Base-by-base conservation (phyloP, 768 basidiomycete genomes). In the Suillus variegatus region DNA sequence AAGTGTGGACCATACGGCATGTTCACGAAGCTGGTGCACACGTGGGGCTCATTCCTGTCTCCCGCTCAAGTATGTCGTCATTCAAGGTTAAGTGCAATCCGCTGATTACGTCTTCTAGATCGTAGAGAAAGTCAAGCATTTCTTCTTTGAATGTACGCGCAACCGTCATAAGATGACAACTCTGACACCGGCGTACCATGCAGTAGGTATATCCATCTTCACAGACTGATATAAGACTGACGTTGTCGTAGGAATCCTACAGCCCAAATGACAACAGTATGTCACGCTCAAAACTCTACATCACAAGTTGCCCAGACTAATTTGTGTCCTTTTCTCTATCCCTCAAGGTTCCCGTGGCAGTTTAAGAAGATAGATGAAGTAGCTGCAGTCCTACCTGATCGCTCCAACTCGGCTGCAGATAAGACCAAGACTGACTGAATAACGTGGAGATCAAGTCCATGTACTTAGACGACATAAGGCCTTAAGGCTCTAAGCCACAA, bases 121-220 rank as follows among this genome's bases (percentile, higher is more conserved):
- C 65, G 97, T 96, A 18, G 91, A 93, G 70, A 99, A 98, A 81
- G 97, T 99, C 72, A 99, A 99, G 76, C 79, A 88, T 46, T 99
- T 99, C 82, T 98, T 94, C 82, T 97, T 95, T 70, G 94, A 97
- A 75, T 89, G 99, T 70, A 97, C 97, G 0, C 84, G 96, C 62
- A 99, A 99, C 76, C 81, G 96, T 55, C 97, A 99, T 81, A 99
- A 99, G 86, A 99, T 99, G 95, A 97, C 95, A 32, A 97, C 94
- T 0, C 74, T 97, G 67, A 97, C 95, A 3, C 95, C 95, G 1
- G 85, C 94, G 1, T 97, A 97, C 72, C 95, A 97, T 75, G 95
- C 95, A 57, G 97, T 91, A 68, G 72, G 93, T 82, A 9, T 25
- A 32, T 41, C 18, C 64, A 61, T 22, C 28, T 32, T 25, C 43